Evolutionary conservation across 495 filamentous ascomycete genomes (phyloP).

Genomic region (Trichoderma erinaceum): DNA sequence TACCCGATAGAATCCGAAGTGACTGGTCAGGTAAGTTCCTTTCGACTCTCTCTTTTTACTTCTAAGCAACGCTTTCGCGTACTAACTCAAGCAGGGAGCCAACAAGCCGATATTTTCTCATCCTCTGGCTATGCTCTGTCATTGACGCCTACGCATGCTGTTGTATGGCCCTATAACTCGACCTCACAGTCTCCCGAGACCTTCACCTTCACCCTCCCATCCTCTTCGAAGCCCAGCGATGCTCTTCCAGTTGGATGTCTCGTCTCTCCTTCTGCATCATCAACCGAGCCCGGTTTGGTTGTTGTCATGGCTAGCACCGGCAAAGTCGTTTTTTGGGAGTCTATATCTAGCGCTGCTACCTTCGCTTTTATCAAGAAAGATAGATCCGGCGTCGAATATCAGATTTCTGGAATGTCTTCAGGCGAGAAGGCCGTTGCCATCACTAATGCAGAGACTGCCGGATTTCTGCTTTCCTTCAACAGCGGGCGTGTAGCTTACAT

Average conservation of each 20-base stretch:
- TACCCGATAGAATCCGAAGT: conserved; percentile 66
- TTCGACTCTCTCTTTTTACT: conserved; percentile 40
- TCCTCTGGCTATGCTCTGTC: conserved; percentile 68
- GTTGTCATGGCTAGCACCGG: conserved; percentile 76
- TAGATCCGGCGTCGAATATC: conserved; percentile 67
- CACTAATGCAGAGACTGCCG: conserved; percentile 71
- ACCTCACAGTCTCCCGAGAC: conserved; percentile 59
- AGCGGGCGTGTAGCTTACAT: conserved; percentile 81
- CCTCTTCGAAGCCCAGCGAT: conserved; percentile 58
- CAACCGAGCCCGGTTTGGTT: conserved; percentile 73
- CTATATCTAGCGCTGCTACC: conserved; percentile 73
- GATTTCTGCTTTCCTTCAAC: conserved; percentile 76
- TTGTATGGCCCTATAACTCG: conserved; percentile 81
- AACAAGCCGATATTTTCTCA: conserved; percentile 59
- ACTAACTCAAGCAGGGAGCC: conserved; percentile 36
- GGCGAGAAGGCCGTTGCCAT: conserved; percentile 73
- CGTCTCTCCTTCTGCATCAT: conserved; percentile 63
- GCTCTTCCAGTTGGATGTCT: conserved; percentile 74
- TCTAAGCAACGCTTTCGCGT: conserved; percentile 20
- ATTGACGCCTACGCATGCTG: conserved; percentile 70
- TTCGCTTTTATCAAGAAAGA: conserved; percentile 70
- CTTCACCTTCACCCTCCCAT: conserved; percentile 69
- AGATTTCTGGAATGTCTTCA: conserved; percentile 62
- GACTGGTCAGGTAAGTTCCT: conserved; percentile 33
- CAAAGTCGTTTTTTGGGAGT: conserved; percentile 91